Evolutionary conservation across 2,329 filamentous ascomycete genomes (phyloP).

Genomic region (Plenodomus lindquistii): DNA sequence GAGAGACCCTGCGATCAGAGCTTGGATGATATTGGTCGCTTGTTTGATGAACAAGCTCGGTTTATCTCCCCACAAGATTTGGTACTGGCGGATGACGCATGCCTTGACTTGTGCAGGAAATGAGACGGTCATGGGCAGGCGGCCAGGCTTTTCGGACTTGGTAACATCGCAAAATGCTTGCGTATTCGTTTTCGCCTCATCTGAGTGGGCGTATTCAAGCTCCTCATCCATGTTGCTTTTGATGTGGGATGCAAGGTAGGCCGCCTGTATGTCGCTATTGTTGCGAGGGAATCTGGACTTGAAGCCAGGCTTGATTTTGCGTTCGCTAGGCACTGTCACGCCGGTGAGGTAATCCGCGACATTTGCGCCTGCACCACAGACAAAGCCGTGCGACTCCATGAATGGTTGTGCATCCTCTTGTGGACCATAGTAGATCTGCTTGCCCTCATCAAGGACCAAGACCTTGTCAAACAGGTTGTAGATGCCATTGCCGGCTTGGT

Average conservation of each 20-base stretch:
- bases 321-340: slow-evolving; percentile 56
- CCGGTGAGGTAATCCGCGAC: slow-evolving; percentile 75
- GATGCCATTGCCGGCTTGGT: slow-evolving; percentile 60
- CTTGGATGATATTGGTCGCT: slow-evolving; percentile 58
- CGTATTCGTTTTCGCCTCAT: slow-evolving; percentile 45
- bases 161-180: slow-evolving; percentile 59
- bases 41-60: slow-evolving; percentile 66
- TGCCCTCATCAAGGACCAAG: slow-evolving; percentile 57
- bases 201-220: slow-evolving; percentile 60
- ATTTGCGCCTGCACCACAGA: slow-evolving; percentile 57
- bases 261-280: slow-evolving; percentile 47
- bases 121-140: slow-evolving; percentile 53
- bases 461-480: slow-evolving; percentile 39
- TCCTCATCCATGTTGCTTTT: slow-evolving; percentile 57
- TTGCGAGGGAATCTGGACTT: slow-evolving; percentile 46
- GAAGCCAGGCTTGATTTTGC: slow-evolving; percentile 42
- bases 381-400: slow-evolving; percentile 70
- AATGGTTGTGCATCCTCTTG: slow-evolving; percentile 65
- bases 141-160: slow-evolving; percentile 58
- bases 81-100: slow-evolving; percentile 63
- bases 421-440: slow-evolving; percentile 70
- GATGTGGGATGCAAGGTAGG: slow-evolving; percentile 57
- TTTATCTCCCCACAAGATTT: slow-evolving; percentile 68
- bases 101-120: slow-evolving; percentile 53
- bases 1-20: slow-evolving; percentile 65